Conservation (phyloP, 192 early-diverging fungal species). For the Umbelopsis ramanniana region DNA sequence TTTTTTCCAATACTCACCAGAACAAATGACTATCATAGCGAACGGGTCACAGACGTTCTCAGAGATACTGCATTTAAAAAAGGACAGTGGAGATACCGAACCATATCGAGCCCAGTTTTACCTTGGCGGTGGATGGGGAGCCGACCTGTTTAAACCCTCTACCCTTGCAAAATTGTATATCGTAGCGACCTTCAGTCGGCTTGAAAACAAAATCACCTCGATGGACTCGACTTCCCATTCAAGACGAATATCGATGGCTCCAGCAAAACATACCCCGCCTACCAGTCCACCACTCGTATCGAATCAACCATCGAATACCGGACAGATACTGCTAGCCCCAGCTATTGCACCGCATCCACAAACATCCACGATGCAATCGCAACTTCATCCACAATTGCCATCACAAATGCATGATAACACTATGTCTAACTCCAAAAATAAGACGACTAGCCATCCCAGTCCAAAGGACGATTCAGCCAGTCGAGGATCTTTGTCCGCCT, state of each 20-base stretch:
- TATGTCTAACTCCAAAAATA: not conserved
- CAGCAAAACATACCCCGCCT: not conserved
- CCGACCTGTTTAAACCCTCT: slow-evolving; percentile 48
- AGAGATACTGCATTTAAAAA: slow-evolving; percentile 47
- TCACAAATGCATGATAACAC: not conserved
- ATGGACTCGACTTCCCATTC: not conserved
- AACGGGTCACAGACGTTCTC: slow-evolving; percentile 49
- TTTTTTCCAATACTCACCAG: slow-evolving; percentile 41
- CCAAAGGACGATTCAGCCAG: not conserved
- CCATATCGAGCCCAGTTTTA: slow-evolving; percentile 50
- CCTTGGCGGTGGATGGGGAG: slow-evolving; percentile 62
- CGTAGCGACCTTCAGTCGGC: slow-evolving; percentile 29
- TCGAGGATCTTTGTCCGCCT: not conserved
- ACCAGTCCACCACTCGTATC: not conserved
- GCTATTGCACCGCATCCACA: not conserved
- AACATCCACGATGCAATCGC: not conserved
- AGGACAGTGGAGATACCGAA: slow-evolving; percentile 44
- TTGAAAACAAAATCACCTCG: not conserved
- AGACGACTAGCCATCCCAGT: not conserved
- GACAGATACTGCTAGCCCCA: slow-evolving; percentile 6
- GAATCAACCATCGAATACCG: not conserved
- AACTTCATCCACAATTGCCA: no score
- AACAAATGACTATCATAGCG: slow-evolving; percentile 46
- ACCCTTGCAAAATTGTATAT: slow-evolving; percentile 53
- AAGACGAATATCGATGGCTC: not conserved